Base-by-base conservation (phyloP, 1,284 basidiomycete species). In the Schizophyllum amplum region DNA sequence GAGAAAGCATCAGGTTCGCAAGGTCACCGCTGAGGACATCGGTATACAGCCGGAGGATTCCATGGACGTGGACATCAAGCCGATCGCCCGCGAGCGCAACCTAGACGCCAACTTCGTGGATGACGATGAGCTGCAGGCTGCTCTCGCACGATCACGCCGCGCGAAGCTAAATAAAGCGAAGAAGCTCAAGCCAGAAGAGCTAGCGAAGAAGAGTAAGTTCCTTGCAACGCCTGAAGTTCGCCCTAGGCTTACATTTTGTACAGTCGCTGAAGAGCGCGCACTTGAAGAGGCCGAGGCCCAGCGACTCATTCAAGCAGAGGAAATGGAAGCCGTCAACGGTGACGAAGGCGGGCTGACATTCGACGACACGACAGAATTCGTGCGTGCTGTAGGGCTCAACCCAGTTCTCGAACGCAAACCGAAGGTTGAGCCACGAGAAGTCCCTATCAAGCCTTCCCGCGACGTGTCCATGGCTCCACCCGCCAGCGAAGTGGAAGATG, bases 351-450 rank as follows among this genome's bases (percentile, higher is more conserved):
- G 86, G 21, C 77, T 99, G 27, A 91, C 90, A 0, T 95, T 99
- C 60, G 96, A 99, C 68, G 94, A 98, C 65, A 99, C 97, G 0
- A 93, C 93, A 17, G 95, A 98, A 69, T 99, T 99, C 65, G 92
- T 99, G 23, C 85, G 94, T 15, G 87, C 91, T 47, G 93, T 99
- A 62, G 84, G 85, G 0, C 81, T 81, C 62, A 82, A 83, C 60
- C 82, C 82, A 1, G 68, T 78, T 13, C 48, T 11, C 4, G 21
- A 21, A 20, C 48, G 21, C 48, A 50, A 21, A 24, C 72, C 80
- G 58, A 87, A 86, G 67, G 69, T 70, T 42, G 83, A 86, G 63
- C 75, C 74, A 15, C 74, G 71, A 60, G 77, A 79, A 64, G 65
- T 69, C 3, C 65, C 69, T 6, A 65, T 71, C 11, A 71, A 72